These are phyloP conservation scores for Sanghuangporus baumii DNA, from an alignment of 1,284 basidiomycete species.

Conservation along the genomic window DNA sequence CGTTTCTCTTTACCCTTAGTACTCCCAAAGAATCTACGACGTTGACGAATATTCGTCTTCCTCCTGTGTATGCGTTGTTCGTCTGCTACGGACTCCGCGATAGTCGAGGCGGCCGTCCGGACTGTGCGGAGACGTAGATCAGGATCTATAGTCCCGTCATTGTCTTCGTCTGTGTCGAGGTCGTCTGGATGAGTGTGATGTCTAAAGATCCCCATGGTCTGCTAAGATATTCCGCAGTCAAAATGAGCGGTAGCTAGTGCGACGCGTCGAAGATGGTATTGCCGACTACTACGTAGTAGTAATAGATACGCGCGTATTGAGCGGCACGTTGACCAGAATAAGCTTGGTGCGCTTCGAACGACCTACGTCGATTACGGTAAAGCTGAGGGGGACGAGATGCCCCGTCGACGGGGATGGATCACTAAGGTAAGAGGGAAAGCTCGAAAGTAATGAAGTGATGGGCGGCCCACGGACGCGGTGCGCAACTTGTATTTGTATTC, in stretches of 20 bases:
- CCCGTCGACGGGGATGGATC: background rate
- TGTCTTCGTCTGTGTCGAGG: constrained; percentile 49
- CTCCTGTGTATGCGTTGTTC: constrained; percentile 69
- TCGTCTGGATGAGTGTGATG: constrained; percentile 26
- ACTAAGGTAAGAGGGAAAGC: background rate
- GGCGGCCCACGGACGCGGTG: background rate
- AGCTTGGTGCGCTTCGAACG: background rate
- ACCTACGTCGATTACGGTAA: background rate
- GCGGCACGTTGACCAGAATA: background rate
- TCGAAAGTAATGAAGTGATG: background rate
- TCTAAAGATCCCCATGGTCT: background rate
- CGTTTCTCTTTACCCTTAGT: constrained; percentile 41
- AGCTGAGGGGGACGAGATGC: background rate
- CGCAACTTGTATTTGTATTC: no score
- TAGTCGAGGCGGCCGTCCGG: constrained; percentile 81
- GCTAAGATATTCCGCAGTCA: background rate
- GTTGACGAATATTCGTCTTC: constrained; percentile 50
- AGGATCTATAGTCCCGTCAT: constrained; percentile 65
- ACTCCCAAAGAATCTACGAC: constrained; percentile 28
- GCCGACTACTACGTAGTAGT: background rate
- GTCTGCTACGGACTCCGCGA: constrained; percentile 78
- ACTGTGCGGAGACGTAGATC: constrained; percentile 83
- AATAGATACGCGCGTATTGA: background rate
- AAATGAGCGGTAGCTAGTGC: background rate
- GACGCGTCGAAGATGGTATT: background rate